Conservation (phyloP, 2,329 filamentous ascomycete species). For the Ophiostoma ips region DNA sequence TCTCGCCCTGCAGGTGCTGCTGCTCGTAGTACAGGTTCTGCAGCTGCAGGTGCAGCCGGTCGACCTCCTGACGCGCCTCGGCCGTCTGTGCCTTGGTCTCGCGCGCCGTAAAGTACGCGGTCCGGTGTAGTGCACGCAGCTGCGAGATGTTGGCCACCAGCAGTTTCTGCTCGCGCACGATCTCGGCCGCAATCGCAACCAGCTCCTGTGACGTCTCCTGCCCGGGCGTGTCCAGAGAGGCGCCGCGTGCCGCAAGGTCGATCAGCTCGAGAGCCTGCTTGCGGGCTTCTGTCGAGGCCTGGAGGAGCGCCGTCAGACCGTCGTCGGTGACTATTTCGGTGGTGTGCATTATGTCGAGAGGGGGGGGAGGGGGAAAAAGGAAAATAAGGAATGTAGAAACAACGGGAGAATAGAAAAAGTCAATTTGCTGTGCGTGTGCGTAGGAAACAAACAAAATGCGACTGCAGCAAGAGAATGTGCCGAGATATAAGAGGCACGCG, state of each 20-base stretch:
- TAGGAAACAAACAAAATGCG: background rate
- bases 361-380: background rate
- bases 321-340: conserved; percentile 49
- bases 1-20: conserved; percentile 78
- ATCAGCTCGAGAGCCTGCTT: conserved; percentile 56
- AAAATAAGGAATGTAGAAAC: background rate
- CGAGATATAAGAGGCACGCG: no score
- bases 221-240: conserved; percentile 17
- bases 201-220: conserved; percentile 24
- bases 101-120: conserved; percentile 66
- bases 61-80: conserved; percentile 80
- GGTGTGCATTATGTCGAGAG: conserved; percentile 33
- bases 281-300: conserved; percentile 59
- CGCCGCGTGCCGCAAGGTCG: conserved; percentile 29
- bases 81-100: conserved; percentile 77
- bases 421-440: no score
- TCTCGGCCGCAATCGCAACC: conserved; percentile 30
- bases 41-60: conserved; percentile 77
- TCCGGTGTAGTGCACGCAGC: conserved; percentile 69
- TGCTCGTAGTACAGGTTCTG: conserved; percentile 98
- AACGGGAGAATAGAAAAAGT: background rate
- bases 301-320: conserved; percentile 52
- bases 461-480: no score
- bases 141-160: conserved; percentile 68
- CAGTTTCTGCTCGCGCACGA: conserved; percentile 65